phyloP scores from a whole-genome alignment of 139 green algal species.

The Chlorella sp. region DNA sequence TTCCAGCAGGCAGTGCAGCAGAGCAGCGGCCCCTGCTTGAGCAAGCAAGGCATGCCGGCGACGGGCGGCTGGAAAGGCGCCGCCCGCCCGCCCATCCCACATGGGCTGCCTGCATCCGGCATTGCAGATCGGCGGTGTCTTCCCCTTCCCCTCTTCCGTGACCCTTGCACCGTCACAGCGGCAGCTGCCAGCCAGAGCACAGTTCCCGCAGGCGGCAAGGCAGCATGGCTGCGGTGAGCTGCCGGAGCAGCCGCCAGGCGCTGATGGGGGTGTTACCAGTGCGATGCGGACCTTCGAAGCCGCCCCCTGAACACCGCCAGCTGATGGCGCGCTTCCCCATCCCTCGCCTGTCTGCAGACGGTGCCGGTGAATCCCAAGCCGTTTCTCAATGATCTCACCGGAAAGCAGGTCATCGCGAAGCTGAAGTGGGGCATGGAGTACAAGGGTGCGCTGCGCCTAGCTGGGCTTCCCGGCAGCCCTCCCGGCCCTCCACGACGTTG shows the following conservation, averaged over 20 bases:
- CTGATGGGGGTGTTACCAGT: neutral
- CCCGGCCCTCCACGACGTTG: neutral
- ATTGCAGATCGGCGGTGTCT: neutral
- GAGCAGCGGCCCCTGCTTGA: neutral
- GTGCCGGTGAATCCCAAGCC: constrained; percentile 98
- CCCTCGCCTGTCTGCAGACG: constrained; percentile 46
- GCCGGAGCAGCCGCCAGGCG: neutral
- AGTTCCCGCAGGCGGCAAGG: neutral
- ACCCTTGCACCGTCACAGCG: no score
- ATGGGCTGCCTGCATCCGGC: neutral
- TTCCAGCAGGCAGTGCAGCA: constrained; percentile 49
- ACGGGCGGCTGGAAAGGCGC: neutral
- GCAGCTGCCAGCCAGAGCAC: neutral
- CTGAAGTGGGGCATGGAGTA: constrained; percentile 99
- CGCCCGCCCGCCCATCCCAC: neutral
- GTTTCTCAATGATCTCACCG: constrained; percentile 95
- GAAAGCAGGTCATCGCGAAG: constrained; percentile 96
- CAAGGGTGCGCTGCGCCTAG: constrained; percentile 71
- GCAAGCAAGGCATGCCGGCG: no score
- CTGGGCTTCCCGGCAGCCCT: neutral
- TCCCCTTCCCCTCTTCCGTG: neutral
- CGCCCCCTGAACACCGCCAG: no score
- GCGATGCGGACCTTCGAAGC: neutral
- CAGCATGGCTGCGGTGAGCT: constrained; percentile 28
- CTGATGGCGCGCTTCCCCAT: constrained; percentile 1